Evolutionary conservation across 169 alveolate genomes (phyloP).

Genomic region (Eimeria praecox): DNA sequence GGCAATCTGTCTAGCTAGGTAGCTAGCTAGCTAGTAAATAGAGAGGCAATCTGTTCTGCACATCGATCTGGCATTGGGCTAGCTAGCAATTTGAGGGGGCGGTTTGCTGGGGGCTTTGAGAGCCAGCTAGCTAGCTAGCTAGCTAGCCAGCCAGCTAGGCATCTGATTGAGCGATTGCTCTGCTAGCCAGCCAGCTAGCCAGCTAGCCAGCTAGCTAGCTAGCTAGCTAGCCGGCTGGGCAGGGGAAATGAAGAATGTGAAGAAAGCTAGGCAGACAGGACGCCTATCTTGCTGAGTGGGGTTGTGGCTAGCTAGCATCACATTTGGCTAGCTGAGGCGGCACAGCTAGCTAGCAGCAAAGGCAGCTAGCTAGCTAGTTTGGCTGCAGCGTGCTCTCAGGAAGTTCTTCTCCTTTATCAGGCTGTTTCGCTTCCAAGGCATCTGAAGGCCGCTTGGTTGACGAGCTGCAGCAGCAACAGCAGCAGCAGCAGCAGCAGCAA

Average conservation of each 20-base stretch:
- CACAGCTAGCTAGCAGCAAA: neutral
- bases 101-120: neutral
- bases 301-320: no score
- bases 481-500: conserved; percentile 30
- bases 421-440: neutral
- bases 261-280: no score
- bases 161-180: neutral
- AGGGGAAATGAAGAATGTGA: neutral
- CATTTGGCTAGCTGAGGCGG: neutral
- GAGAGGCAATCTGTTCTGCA: neutral
- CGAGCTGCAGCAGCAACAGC: conserved; percentile 30
- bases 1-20: no score
- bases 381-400: neutral
- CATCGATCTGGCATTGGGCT: neutral
- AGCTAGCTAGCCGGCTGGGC: neutral
- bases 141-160: neutral
- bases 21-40: neutral
- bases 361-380: neutral
- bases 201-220: conserved; percentile 23
- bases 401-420: neutral
- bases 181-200: neutral
- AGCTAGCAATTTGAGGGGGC: conserved; percentile 1
- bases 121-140: conserved; percentile 8
- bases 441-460: neutral
- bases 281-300: neutral